Evolutionary conservation across 169 alveolate genomes (phyloP).

Genomic region (Cystoisospora suis): DNA sequence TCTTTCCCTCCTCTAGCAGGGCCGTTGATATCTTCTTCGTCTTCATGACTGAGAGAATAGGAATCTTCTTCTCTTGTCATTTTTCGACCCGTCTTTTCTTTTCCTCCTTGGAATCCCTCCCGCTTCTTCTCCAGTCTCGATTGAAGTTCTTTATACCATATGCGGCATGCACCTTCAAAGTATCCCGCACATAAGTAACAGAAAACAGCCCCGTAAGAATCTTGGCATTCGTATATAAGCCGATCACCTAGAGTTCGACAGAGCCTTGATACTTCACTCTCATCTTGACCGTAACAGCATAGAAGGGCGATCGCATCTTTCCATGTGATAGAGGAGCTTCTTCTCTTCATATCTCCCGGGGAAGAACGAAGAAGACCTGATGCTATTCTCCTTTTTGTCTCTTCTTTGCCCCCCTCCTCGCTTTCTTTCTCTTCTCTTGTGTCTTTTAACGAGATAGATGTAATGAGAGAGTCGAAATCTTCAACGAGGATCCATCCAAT

Average conservation of each 20-base stretch:
- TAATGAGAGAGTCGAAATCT: neutral
- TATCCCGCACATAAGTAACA: slow-evolving; percentile 44
- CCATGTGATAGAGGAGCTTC: neutral
- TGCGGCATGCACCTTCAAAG: slow-evolving; percentile 49
- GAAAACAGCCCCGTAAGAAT: slow-evolving; percentile 29
- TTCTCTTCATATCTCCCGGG: too few relatives aligned
- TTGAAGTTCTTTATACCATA: slow-evolving; percentile 56
- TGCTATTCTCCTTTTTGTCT: too few relatives aligned
- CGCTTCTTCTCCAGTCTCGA: neutral
- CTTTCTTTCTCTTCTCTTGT: too few relatives aligned
- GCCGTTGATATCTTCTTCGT: too few relatives aligned
- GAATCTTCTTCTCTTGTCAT: too few relatives aligned
- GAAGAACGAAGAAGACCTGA: too few relatives aligned
- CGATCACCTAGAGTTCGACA: slow-evolving; percentile 18
- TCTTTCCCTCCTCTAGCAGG: neutral
- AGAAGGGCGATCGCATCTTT: neutral
- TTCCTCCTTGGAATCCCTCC: neutral
- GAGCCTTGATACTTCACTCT: neutral
- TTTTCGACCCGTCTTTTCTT: neutral
- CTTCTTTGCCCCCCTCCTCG: too few relatives aligned
- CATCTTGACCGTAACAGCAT: neutral
- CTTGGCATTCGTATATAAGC: neutral
- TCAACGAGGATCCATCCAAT: neutral
- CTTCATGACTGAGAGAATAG: too few relatives aligned
- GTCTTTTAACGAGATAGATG: neutral